Percentiles rank a stretch among this genome's conserved stretches.
Conservation (phyloP, 805 yeast species). For the Clavispora santaluciae region DNA sequence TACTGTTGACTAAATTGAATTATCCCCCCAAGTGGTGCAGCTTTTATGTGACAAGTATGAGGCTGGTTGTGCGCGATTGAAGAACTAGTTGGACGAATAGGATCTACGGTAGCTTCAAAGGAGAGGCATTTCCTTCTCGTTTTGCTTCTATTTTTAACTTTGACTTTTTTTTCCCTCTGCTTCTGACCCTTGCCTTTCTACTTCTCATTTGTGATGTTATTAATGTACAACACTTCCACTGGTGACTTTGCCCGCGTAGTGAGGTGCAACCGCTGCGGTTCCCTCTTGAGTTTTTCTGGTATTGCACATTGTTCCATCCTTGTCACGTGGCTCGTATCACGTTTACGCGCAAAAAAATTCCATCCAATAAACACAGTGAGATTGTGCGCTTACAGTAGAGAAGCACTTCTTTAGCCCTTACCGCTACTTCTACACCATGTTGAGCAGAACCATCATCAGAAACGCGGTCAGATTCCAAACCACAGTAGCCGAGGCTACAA, state of each 20-base stretch:
- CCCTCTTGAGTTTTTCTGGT: no score
- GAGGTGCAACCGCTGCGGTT: no score
- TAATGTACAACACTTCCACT: not conserved
- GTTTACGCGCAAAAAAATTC: not conserved
- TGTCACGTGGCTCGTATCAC: not conserved
- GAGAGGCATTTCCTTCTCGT: not conserved
- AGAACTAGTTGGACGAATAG: not conserved
- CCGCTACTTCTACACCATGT: slow-evolving; percentile 1
- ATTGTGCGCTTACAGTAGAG: slow-evolving; percentile 1
- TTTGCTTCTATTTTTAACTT: not conserved
- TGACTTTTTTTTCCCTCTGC: not conserved
- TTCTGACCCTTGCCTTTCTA: no score
- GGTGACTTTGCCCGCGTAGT: not conserved
- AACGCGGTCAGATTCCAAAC: slow-evolving; percentile 10
- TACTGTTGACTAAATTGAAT: slow-evolving; percentile 8
- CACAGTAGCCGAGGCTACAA: slow-evolving; percentile 7
- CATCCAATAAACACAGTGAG: slow-evolving; percentile 1
- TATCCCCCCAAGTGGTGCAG: not conserved
- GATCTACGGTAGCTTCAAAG: not conserved
- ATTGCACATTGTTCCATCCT: no score
- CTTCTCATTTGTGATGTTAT: not conserved
- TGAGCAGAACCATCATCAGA: slow-evolving; percentile 8
- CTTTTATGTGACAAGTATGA: not conserved
- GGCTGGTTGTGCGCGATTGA: not conserved
- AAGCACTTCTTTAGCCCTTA: not conserved